phyloP scores from a whole-genome alignment of 257 asterid genomes.

The Schizonepeta tenuifolia region DNA sequence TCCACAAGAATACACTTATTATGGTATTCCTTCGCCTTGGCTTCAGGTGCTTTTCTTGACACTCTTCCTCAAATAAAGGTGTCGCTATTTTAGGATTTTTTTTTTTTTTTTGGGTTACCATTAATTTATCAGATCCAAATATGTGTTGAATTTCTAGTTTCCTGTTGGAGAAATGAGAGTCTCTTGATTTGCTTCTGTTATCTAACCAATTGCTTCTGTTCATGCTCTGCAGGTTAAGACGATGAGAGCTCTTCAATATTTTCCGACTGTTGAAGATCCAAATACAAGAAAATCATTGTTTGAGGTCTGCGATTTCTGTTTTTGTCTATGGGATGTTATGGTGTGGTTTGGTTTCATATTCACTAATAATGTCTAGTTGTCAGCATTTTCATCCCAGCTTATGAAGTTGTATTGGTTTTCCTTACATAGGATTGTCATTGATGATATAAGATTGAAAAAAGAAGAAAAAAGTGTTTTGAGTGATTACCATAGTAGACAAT shows the following conservation, averaged over 20 bases:
- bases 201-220: slow-evolving; percentile 37
- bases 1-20: slow-evolving; percentile 97
- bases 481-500: not conserved
- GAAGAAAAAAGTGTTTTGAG: not conserved
- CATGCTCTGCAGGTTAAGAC: slow-evolving; percentile 78
- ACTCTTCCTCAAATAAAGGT: slow-evolving; percentile 13
- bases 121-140: slow-evolving; percentile 5
- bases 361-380: not conserved
- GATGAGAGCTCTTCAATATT: slow-evolving; percentile 99
- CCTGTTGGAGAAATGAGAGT: slow-evolving; percentile 13
- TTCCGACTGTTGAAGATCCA: slow-evolving; percentile 97
- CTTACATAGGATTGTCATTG: not conserved
- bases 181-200: slow-evolving; percentile 32
- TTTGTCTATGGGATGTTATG: slow-evolving; percentile 21
- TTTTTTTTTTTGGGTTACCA: slow-evolving; percentile 1
- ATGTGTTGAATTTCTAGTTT: slow-evolving; percentile 27
- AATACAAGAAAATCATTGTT: slow-evolving; percentile 91
- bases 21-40: slow-evolving; percentile 99
- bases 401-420: not conserved
- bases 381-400: not conserved
- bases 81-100: not conserved
- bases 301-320: slow-evolving; percentile 64
- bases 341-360: not conserved
- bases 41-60: slow-evolving; percentile 69
- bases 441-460: not conserved